Base-by-base conservation (phyloP, 1,284 basidiomycete genomes). In the Moniliella sp. region DNA sequence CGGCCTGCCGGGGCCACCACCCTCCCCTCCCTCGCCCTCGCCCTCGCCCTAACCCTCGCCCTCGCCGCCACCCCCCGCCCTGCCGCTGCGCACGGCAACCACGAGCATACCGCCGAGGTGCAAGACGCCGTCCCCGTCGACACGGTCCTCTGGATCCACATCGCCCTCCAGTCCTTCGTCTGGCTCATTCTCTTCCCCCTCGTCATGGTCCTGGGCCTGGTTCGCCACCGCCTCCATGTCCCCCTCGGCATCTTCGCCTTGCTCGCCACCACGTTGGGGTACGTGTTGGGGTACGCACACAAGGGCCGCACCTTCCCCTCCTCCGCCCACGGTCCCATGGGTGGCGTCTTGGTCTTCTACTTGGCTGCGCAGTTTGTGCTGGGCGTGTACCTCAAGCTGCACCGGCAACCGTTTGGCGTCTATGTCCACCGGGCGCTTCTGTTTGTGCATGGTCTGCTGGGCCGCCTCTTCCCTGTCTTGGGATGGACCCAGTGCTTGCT, bases 351-450 rank as follows among this genome's bases (percentile, higher is more conserved):
- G 17, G 39, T 59, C 27, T 39, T 49, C 29, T 42, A 48, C 25
- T 39, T 61, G 8, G 33, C 36, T 2, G 42, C 41, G 1, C 86
- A 93, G 62, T 66, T 77, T 5, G 52, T 57, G 11, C 65, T 81
- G 31, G 86, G 86, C 4, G 68, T 84, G 37, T 94, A 91, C 62
- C 74, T 94, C 42, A 93, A 88, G 62, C 65, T 88, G 3, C 88
- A 94, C 61, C 17, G 15, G 15, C 8, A 23, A 7, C n/a, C n/a
- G n/a, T n/a, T 23, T 7, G 21, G 21, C 21, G n/a, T 7, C 8
- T 23, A 23, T 23, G 51, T 84, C 7, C 69, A 84, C 15, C 77
- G 78, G 0, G 76, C 69, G 48, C 70, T 76, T 4, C 76, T 83
- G 9, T 62, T 66, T 7, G 60, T 68, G 1, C 88, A 94, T 50